A percentile compares a stretch with the other conserved stretches of the same genome.
These are phyloP conservation scores for Oryza rufipogon DNA, from an alignment of 176 grass and related monocot genomes.

Conservation along the genomic window DNA sequence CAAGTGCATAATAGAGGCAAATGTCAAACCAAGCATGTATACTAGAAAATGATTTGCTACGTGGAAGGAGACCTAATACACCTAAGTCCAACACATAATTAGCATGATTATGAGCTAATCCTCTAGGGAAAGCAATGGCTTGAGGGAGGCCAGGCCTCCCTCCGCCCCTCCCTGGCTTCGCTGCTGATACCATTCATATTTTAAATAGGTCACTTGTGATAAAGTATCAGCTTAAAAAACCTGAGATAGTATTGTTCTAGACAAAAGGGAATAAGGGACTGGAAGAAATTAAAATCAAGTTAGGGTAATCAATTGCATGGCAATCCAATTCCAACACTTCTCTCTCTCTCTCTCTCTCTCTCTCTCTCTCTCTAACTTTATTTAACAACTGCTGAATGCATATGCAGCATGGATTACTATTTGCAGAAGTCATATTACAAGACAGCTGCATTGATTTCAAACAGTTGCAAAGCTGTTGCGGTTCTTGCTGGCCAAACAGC, in stretches of 20 bases:
- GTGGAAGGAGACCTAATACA: too few species aligned
- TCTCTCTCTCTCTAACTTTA: not conserved
- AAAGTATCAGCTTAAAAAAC: not conserved
- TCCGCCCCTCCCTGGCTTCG: too few species aligned
- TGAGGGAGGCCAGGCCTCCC: too few species aligned
- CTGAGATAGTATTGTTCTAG: constrained; percentile 11
- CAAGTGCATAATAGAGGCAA: too few species aligned
- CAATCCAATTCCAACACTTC: not conserved
- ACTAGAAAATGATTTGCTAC: too few species aligned
- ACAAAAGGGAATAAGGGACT: not conserved
- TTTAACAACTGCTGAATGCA: too few species aligned
- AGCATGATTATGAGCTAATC: too few species aligned
- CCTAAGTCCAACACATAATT: too few species aligned
- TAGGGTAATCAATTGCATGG: not conserved
- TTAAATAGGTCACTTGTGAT: not conserved
- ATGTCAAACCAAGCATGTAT: too few species aligned
- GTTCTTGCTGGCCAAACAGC: constrained; percentile 71
- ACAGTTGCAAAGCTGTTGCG: constrained; percentile 85
- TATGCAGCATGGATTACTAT: constrained; percentile 69
- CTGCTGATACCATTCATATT: not conserved
- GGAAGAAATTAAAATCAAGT: not conserved
- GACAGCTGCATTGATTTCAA: constrained; percentile 87
- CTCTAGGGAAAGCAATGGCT: too few species aligned
- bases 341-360: not conserved
- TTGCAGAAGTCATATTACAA: constrained; percentile 92